Evolutionary conservation across 2,329 filamentous ascomycete species (phyloP), one percentile per base, ranked within the genome.

Genomic region (Cytospora piceicola): DNA sequence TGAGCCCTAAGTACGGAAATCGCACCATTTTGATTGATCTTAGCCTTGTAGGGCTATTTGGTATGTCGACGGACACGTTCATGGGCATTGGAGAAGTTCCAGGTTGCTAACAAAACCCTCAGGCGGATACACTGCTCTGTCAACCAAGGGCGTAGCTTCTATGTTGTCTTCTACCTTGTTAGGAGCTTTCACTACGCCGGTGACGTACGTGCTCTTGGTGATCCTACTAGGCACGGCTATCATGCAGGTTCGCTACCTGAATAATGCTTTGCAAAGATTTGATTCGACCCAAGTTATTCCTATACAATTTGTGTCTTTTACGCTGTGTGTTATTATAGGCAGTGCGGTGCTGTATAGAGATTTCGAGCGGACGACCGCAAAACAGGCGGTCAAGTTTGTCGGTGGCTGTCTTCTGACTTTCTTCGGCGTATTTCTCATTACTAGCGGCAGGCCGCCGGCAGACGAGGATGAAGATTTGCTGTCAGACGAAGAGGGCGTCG

Each of bases 241-340:
- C 67, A 93, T 98, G 90, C 95, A 99, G 79, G 94, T 99, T 72
- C 94, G 93, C 75, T 99, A 98, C 75, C 86, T 99, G 75, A 99
- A 98, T 79, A 91, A 85, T 70, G 84, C 85, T 1, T 82, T 99
- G 61, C 94, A 97, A 75, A 88, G 92, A 56, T 99, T 98, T 80
- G 93, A 97, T 77, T 97, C 95, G 8, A 99, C 95, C 0, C 93
- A 97, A 76, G 95, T 99, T 71, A 99, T 99, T 69, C 95, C 95
- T 0, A 95, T 95, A 17, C 95, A 99, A 74, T 99, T 99, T 72
- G 95, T 99, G 58, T 86, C 96, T 69, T 99, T 99, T 76, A 99
- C 95, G 0, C 83, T 99, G 9, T 96, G 92, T 7, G 95, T 98
- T 69, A 98, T 99, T 71, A 84, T 97, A 60, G 95, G 95, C 64